phyloP scores from a whole-genome alignment of 768 basidiomycete species.

The Tricholoma flavovirens region DNA sequence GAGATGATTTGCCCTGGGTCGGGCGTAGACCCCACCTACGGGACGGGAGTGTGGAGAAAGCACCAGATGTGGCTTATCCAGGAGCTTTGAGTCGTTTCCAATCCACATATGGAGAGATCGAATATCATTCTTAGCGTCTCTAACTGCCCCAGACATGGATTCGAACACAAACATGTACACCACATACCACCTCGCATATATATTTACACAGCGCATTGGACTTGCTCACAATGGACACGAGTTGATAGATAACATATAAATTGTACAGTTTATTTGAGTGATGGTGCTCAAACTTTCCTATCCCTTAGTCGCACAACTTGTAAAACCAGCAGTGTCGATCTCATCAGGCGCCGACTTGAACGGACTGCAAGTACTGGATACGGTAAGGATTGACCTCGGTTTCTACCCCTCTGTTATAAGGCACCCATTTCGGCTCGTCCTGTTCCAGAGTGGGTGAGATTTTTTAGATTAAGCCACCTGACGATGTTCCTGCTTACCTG shows the following conservation, averaged over 20 bases:
- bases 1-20: background rate
- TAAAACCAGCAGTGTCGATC: background rate
- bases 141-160: background rate
- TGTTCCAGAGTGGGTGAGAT: constrained; percentile 21
- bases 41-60: background rate
- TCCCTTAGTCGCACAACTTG: too few species aligned
- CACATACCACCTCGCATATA: background rate
- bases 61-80: background rate
- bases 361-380: constrained; percentile 49
- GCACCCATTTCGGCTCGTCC: constrained; percentile 92
- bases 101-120: background rate
- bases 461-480: background rate
- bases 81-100: background rate
- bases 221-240: background rate
- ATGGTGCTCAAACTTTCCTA: background rate
- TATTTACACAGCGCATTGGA: background rate
- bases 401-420: constrained; percentile 55
- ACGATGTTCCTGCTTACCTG: constrained; percentile 46
- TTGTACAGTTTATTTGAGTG: background rate
- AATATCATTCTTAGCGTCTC: background rate
- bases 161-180: background rate
- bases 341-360: constrained; percentile 21
- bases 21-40: background rate
- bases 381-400: constrained; percentile 66
- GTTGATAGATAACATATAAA: background rate